These are phyloP conservation scores for Isabelozyma rhagii DNA, from an alignment of 805 yeast species.

Conservation along the genomic window DNA sequence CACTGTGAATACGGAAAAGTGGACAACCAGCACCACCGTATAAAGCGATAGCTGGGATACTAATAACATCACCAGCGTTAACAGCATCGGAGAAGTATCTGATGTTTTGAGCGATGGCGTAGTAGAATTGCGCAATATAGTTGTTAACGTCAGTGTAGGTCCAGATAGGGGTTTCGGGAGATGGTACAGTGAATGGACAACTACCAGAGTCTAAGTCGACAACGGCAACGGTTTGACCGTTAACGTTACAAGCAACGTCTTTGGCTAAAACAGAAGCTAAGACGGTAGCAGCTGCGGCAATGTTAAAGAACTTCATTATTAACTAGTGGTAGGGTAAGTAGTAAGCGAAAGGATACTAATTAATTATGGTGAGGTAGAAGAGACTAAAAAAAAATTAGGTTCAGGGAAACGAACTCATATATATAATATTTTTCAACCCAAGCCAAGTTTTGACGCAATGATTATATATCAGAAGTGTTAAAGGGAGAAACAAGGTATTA, in stretches of 20 bases:
- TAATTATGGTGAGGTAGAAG: neutral
- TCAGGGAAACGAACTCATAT: neutral
- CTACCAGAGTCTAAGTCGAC: slow-evolving; percentile 40
- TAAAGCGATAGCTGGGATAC: slow-evolving; percentile 28
- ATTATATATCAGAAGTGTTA: neutral
- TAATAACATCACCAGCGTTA: slow-evolving; percentile 30
- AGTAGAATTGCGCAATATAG: slow-evolving; percentile 34
- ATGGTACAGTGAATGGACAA: slow-evolving; percentile 37
- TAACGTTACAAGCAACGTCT: slow-evolving; percentile 35
- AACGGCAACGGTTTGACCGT: slow-evolving; percentile 28
- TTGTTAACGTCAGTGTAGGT: slow-evolving; percentile 24
- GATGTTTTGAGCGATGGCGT: slow-evolving; percentile 17
- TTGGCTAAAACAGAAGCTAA: slow-evolving; percentile 18
- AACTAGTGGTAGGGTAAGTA: neutral
- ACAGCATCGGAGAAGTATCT: slow-evolving; percentile 33
- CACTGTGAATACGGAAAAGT: slow-evolving; percentile 26
- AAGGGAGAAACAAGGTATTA: neutral
- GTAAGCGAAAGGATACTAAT: neutral
- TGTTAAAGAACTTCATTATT: slow-evolving; percentile 7
- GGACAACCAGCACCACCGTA: slow-evolving; percentile 19
- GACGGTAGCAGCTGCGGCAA: slow-evolving; percentile 1
- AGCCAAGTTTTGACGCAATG: neutral
- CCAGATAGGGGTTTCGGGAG: slow-evolving; percentile 22
- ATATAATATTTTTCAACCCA: neutral
- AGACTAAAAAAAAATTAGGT: neutral